Percentiles rank a stretch among this genome's conserved stretches.
These are phyloP conservation scores for Porpolomopsis calyptriformis DNA, from an alignment of 768 basidiomycete genomes.

Conservation along the genomic window DNA sequence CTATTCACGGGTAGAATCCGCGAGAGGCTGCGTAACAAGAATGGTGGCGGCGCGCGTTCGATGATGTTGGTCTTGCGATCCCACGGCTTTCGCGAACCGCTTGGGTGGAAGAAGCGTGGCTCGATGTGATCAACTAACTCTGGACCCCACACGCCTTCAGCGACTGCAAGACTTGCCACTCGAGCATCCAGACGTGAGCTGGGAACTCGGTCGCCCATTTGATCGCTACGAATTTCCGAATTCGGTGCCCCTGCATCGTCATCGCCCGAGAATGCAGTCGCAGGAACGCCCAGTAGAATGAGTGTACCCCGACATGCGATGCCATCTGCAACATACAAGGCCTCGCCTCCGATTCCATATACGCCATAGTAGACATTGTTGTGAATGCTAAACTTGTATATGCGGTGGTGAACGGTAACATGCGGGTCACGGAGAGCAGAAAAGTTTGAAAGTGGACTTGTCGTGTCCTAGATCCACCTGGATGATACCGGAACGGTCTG, in stretches of 20 bases:
- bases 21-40: slow-evolving; percentile 8
- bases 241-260: background rate
- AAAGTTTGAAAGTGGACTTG: background rate
- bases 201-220: slow-evolving; percentile 4
- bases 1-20: slow-evolving; percentile 1
- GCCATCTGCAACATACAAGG: background rate
- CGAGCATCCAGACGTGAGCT: background rate
- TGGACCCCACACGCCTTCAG: slow-evolving; percentile 4
- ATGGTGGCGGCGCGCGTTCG: slow-evolving; percentile 7
- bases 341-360: background rate
- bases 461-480: slow-evolving; percentile 1
- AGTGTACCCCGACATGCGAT: slow-evolving; percentile 1
- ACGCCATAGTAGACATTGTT: slow-evolving; percentile 1
- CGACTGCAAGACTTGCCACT: slow-evolving; percentile 7
- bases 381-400: background rate
- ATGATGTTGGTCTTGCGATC: background rate
- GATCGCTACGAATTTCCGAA: slow-evolving; percentile 2
- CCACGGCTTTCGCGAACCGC: slow-evolving; percentile 7
- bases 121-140: slow-evolving; percentile 4
- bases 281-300: background rate
- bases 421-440: background rate
- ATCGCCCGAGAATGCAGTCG: background rate
- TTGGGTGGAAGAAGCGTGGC: slow-evolving; percentile 3
- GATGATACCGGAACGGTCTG: slow-evolving; percentile 1
- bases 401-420: background rate